phyloP scores from a whole-genome alignment of 805 yeast species.

The Metschnikowia gelsemii region DNA sequence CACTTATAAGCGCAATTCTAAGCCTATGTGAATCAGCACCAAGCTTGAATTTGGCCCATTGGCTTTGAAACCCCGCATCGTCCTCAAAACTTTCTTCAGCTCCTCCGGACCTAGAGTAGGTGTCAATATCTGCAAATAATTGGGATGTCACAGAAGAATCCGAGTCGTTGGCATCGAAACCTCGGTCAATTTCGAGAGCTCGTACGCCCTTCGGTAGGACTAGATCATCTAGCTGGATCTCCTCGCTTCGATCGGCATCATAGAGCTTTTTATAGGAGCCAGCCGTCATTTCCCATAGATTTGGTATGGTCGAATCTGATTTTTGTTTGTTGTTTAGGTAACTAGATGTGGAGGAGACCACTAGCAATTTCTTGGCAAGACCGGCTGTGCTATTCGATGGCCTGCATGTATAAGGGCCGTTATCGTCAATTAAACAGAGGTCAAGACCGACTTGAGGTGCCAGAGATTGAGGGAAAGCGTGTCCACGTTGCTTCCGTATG shows the following conservation, averaged over 20 bases:
- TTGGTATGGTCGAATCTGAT: too few species aligned
- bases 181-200: too few species aligned
- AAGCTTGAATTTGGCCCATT: slow-evolving; percentile 8
- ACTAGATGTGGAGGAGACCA: too few species aligned
- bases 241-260: background rate
- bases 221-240: slow-evolving; percentile 6
- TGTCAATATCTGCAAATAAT: slow-evolving; percentile 32
- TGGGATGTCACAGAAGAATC: slow-evolving; percentile 23
- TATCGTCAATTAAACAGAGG: too few species aligned
- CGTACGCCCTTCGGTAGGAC: too few species aligned
- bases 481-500: too few species aligned
- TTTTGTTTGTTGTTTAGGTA: too few species aligned
- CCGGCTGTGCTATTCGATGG: too few species aligned
- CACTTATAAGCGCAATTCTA: slow-evolving; percentile 1
- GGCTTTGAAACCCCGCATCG: slow-evolving; percentile 15
- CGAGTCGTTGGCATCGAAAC: slow-evolving; percentile 3
- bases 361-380: too few species aligned
- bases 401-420: too few species aligned
- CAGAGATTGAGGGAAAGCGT: too few species aligned
- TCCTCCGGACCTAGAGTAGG: slow-evolving; percentile 19
- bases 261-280: background rate
- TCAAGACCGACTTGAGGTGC: too few species aligned
- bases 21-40: slow-evolving; percentile 5
- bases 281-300: slow-evolving; percentile 3
- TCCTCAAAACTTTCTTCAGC: slow-evolving; percentile 12